phyloP scores from a whole-genome alignment of 1,139 yeast genomes.

The Candida buenavistaensis region DNA sequence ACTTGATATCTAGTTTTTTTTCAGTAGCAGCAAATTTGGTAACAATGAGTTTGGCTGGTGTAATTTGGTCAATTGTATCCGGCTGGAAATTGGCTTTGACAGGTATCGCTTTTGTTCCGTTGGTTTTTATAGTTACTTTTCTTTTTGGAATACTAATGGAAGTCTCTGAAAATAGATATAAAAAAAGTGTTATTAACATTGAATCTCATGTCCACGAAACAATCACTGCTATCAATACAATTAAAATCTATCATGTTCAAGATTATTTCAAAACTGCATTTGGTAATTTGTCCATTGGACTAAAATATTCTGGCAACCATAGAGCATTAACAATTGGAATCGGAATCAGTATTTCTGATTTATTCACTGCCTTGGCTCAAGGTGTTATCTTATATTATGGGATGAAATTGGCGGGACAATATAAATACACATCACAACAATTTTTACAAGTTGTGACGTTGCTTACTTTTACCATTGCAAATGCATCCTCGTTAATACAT shows the following conservation, averaged over 20 bases:
- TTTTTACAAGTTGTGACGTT: constrained; percentile 71
- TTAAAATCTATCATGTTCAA: constrained; percentile 56
- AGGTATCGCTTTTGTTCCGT: constrained; percentile 72
- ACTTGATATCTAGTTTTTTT: constrained; percentile 60
- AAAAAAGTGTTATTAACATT: constrained; percentile 51
- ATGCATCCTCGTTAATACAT: constrained; percentile 57
- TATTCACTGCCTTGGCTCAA: constrained; percentile 61
- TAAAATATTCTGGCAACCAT: constrained; percentile 35
- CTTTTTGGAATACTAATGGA: constrained; percentile 54
- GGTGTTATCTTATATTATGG: constrained; percentile 78
- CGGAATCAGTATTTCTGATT: constrained; percentile 59
- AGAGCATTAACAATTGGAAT: constrained; percentile 61
- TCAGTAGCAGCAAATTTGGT: constrained; percentile 53
- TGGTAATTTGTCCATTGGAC: constrained; percentile 21
- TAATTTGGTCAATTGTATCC: constrained; percentile 71
- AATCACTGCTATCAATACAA: constrained; percentile 60
- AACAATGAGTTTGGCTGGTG: constrained; percentile 57
- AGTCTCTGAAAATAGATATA: constrained; percentile 58
- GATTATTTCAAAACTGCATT: constrained; percentile 45
- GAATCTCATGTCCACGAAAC: constrained; percentile 62
- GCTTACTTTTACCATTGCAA: constrained; percentile 69
- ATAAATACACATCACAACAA: constrained; percentile 54
- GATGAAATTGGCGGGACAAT: constrained; percentile 58
- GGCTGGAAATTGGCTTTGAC: constrained; percentile 90
- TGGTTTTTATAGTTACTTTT: constrained; percentile 51